Evolutionary conservation across 805 yeast species (phyloP).

Genomic region (Wickerhamomyces rabaulensis): DNA sequence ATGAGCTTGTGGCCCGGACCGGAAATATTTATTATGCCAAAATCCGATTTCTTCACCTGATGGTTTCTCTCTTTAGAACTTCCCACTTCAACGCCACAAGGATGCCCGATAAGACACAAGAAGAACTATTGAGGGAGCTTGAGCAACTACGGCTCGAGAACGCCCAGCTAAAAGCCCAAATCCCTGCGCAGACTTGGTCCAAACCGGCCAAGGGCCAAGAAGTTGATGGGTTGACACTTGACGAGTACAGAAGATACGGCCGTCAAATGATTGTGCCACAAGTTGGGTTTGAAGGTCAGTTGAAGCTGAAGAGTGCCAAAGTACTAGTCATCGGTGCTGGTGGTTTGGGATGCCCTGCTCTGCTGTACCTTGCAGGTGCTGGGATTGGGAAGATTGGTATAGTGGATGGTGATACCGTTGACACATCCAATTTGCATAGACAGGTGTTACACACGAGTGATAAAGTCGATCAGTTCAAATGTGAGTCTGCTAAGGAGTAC

Average conservation of each 20-base stretch:
- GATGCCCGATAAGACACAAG: background rate
- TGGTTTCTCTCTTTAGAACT: background rate
- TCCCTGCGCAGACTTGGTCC: background rate
- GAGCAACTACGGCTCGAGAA: slow-evolving; percentile 14
- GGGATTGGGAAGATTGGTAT: slow-evolving; percentile 86
- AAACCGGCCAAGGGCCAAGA: background rate
- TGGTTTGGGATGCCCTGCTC: slow-evolving; percentile 91
- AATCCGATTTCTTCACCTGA: background rate
- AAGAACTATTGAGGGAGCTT: slow-evolving; percentile 5
- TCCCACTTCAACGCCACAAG: background rate
- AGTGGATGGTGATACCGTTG: slow-evolving; percentile 83
- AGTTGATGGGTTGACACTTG: slow-evolving; percentile 30
- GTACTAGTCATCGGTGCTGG: slow-evolving; percentile 92
- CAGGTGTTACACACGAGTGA: slow-evolving; percentile 75
- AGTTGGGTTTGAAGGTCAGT: slow-evolving; percentile 49
- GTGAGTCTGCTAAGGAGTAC: slow-evolving; percentile 67
- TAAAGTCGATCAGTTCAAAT: slow-evolving; percentile 64
- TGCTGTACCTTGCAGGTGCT: slow-evolving; percentile 78
- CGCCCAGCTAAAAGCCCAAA: slow-evolving; percentile 4
- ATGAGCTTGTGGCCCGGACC: slow-evolving; percentile 7
- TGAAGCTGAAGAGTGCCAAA: slow-evolving; percentile 47
- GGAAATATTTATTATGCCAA: background rate
- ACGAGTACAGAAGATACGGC: slow-evolving; percentile 83
- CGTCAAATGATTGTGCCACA: slow-evolving; percentile 93
- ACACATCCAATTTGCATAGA: slow-evolving; percentile 79